These are phyloP conservation scores for Penicillium expansum DNA, from an alignment of 2,329 filamentous ascomycete genomes.

Conservation along the genomic window DNA sequence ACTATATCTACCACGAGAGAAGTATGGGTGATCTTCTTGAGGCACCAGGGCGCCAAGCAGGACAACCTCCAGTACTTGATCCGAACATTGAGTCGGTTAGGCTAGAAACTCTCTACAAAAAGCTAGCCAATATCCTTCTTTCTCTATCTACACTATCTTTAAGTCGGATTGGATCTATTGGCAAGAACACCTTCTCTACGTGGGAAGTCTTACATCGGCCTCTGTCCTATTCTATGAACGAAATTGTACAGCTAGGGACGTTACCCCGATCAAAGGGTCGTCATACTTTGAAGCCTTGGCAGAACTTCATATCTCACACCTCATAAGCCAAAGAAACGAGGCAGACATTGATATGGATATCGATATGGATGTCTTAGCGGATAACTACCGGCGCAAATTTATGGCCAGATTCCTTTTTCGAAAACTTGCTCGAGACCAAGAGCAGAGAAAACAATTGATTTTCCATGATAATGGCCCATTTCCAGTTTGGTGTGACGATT, in stretches of 20 bases:
- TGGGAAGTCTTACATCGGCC: slow-evolving; percentile 35
- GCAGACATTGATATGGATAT: slow-evolving; percentile 6
- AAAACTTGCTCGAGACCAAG: slow-evolving; percentile 18
- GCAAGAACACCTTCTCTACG: slow-evolving; percentile 20
- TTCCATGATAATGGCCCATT: slow-evolving; percentile 26
- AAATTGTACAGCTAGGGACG: slow-evolving; percentile 30
- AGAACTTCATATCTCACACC: slow-evolving; percentile 44
- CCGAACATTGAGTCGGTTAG: slow-evolving; percentile 4
- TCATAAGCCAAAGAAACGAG: slow-evolving; percentile 42
- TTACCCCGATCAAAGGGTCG: slow-evolving; percentile 29
- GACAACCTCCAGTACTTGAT: slow-evolving; percentile 1
- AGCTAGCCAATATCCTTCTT: slow-evolving; percentile 45
- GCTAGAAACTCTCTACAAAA: slow-evolving; percentile 30
- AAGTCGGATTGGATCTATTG: slow-evolving; percentile 41
- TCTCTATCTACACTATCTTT: slow-evolving; percentile 39
- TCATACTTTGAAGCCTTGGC: slow-evolving; percentile 43
- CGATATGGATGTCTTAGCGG: slow-evolving; percentile 20
- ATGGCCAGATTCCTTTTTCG: slow-evolving; percentile 24
- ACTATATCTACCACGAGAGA: not conserved
- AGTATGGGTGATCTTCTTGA: not conserved
- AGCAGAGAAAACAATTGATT: slow-evolving; percentile 12
- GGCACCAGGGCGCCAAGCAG: not conserved
- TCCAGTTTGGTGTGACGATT: slow-evolving; percentile 26
- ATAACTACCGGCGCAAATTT: slow-evolving; percentile 24
- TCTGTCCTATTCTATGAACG: slow-evolving; percentile 44